phyloP scores from a whole-genome alignment of 768 basidiomycete species.

The Crucibulum laeve region DNA sequence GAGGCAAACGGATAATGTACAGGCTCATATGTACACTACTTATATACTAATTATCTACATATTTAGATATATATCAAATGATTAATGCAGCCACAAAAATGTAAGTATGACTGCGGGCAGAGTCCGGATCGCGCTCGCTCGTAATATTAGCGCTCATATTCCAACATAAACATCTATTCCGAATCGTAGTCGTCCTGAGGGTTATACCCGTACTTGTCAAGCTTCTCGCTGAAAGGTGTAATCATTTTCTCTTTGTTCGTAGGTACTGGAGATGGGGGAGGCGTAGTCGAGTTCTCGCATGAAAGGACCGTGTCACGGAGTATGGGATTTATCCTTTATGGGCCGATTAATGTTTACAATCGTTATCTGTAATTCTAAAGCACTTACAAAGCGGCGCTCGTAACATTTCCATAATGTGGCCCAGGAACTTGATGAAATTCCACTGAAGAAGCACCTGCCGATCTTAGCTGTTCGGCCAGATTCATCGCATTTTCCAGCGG shows the following conservation, averaged over 20 bases:
- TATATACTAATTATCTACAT: no score
- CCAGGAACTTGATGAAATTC: conserved; percentile 9
- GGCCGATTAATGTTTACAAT: not conserved
- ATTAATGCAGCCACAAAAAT: no score
- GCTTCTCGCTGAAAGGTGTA: conserved; percentile 8
- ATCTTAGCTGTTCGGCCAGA: conserved; percentile 5
- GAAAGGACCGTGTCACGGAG: conserved; percentile 9
- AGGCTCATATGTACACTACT: no score
- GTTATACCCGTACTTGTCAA: conserved; percentile 8
- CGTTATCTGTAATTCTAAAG: not conserved
- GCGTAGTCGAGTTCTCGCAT: conserved; percentile 3
- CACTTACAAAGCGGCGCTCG: conserved; percentile 7
- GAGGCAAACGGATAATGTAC: no score
- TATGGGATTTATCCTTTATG: conserved; percentile 11
- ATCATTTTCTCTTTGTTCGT: conserved; percentile 6
- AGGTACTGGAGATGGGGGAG: conserved; percentile 4
- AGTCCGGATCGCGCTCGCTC: no score
- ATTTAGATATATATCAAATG: no score
- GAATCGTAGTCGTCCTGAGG: conserved; percentile 5
- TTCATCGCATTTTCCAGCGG: conserved; percentile 6
- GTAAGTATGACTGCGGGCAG: no score
- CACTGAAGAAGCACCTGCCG: conserved; percentile 7
- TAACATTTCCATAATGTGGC: conserved; percentile 11
- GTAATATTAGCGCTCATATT: no score
- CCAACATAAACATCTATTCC: not conserved